A percentile compares a stretch with the other conserved stretches of the same genome.
phyloP scores from a whole-genome alignment of 345 rosid species.

The Aegle marmelos region DNA sequence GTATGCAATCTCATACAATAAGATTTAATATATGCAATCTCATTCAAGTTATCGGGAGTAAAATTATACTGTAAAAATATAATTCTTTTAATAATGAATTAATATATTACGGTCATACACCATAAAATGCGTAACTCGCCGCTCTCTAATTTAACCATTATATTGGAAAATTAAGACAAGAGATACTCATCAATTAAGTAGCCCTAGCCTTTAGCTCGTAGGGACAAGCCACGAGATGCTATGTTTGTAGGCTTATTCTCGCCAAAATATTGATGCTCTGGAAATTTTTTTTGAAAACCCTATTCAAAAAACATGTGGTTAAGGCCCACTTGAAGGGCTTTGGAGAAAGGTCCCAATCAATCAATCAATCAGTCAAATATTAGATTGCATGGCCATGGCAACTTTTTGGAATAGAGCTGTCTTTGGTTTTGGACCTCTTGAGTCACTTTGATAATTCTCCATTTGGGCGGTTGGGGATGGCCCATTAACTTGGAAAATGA shows the following conservation, averaged over 20 bases:
- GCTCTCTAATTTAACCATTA: too few relatives aligned
- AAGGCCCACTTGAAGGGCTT: conserved; percentile 8
- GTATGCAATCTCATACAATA: too few relatives aligned
- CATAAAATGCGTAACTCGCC: too few relatives aligned
- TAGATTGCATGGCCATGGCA: not conserved
- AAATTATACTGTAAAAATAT: rapidly evolving
- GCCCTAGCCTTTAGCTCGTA: not conserved
- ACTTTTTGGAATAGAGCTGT: conserved; percentile 23
- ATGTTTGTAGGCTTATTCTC: conserved; percentile 7
- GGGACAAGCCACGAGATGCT: not conserved
- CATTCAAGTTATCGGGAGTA: too few relatives aligned
- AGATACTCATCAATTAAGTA: not conserved
- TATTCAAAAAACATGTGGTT: conserved; percentile 13
- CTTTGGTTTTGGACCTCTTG: conserved; percentile 30
- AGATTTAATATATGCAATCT: rapidly evolving
- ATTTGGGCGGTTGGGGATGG: conserved; percentile 42
- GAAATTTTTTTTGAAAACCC: not conserved
- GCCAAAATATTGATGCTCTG: too few relatives aligned
- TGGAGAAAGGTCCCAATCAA: conserved; percentile 16
- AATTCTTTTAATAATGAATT: rapidly evolving
- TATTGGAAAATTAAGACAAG: too few relatives aligned
- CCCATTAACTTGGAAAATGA: conserved; percentile 12
- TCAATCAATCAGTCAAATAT: conserved; percentile 7
- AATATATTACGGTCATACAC: too few relatives aligned
- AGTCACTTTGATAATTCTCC: conserved; percentile 20